Conservation (phyloP, 345 rosid species). For the Brassica juncea region DNA sequence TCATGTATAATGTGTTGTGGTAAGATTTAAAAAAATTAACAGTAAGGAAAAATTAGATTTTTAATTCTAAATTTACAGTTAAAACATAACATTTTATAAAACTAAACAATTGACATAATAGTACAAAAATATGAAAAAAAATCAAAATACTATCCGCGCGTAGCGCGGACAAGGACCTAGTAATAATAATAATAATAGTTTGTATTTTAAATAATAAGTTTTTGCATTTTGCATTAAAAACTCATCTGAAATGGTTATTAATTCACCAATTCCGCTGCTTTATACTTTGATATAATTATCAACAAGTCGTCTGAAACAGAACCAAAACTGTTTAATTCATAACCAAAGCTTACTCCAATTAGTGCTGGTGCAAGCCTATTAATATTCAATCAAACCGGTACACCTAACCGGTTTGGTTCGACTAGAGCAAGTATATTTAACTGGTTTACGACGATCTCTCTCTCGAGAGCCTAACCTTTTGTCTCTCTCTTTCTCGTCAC, state of each 20-base stretch:
- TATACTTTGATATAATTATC: background rate
- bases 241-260: background rate
- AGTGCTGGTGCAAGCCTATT: background rate
- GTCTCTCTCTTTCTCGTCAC: background rate
- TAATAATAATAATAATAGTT: background rate
- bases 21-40: no score
- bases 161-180: no score
- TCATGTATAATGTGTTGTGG: no score
- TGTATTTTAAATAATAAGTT: background rate
- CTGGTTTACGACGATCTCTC: background rate
- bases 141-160: no score
- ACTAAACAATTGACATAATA: no score
- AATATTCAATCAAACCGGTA: background rate
- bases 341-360: background rate
- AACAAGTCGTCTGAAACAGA: background rate
- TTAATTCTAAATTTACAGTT: no score
- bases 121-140: no score
- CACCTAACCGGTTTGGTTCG: slow-evolving; percentile 12
- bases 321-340: background rate
- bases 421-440: background rate
- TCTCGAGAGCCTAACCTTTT: background rate
- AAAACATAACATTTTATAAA: no score
- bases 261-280: background rate
- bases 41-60: no score
- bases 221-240: background rate